These are phyloP conservation scores for Choiromyces venosus DNA, from an alignment of 495 filamentous ascomycete species.

Conservation along the genomic window DNA sequence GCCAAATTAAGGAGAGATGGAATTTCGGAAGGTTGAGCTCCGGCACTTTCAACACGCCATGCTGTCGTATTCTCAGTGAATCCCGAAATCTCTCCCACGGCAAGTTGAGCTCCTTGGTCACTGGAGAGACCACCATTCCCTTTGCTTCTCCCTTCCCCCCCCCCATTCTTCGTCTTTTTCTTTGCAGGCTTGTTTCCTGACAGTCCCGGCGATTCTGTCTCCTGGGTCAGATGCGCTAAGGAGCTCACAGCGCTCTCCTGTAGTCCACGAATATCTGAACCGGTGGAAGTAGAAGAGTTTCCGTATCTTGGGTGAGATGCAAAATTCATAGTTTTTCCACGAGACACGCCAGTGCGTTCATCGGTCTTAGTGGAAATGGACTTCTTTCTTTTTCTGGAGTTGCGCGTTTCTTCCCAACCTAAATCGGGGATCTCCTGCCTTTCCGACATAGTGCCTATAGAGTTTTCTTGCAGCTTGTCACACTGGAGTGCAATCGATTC, in stretches of 20 bases:
- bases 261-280: not conserved
- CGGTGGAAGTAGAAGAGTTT: not conserved
- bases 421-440: not conserved
- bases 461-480: not conserved
- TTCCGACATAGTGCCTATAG: not conserved
- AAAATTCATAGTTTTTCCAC: not conserved
- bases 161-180: not conserved
- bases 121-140: not conserved
- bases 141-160: not conserved
- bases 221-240: not conserved
- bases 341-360: not conserved
- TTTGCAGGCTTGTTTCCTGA: slow-evolving; percentile 8
- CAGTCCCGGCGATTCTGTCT: not conserved
- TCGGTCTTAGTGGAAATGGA: not conserved
- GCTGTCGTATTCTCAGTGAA: not conserved
- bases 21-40: not conserved
- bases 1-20: not conserved
- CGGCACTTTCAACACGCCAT: not conserved
- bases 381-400: not conserved
- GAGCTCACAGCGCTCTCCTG: not conserved
- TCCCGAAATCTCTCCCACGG: not conserved
- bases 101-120: not conserved
- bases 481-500: not conserved
- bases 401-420: not conserved
- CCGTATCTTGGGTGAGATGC: not conserved